A percentile compares a stretch with the other conserved stretches of the same genome.
Evolutionary conservation across 108 stramenopile species (phyloP).

Genomic region (Fragilaria crotonensis): DNA sequence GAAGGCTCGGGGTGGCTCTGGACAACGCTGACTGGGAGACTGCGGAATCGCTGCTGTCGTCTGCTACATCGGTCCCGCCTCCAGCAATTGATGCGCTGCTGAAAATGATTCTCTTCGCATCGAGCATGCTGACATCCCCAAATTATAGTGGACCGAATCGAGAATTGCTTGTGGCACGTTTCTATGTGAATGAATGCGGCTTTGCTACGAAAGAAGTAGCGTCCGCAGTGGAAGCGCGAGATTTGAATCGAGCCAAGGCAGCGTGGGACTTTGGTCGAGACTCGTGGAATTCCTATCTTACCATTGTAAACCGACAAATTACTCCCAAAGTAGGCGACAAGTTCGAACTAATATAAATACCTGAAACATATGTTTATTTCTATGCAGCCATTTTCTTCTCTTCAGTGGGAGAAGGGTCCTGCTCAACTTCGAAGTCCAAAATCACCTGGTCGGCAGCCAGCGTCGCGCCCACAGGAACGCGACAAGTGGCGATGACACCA

Average conservation of each 20-base stretch:
- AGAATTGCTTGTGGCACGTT: constrained; percentile 57
- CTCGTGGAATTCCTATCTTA: constrained; percentile 63
- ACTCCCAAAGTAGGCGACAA: constrained; percentile 62
- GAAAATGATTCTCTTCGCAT: constrained; percentile 62
- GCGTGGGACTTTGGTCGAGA: constrained; percentile 71
- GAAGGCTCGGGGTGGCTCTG: constrained; percentile 30
- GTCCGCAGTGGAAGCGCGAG: constrained; percentile 30
- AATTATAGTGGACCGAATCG: constrained; percentile 41
- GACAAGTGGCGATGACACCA: constrained; percentile 54
- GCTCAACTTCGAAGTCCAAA: constrained; percentile 38
- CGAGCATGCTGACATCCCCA: constrained; percentile 48
- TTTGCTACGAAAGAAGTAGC: constrained; percentile 39
- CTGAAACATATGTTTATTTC: not conserved
- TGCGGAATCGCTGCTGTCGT: not conserved
- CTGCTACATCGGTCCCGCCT: constrained; percentile 32
- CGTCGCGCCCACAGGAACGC: constrained; percentile 50
- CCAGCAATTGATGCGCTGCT: constrained; percentile 50
- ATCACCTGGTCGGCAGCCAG: constrained; percentile 65
- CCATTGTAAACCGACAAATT: constrained; percentile 54
- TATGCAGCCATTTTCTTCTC: constrained; percentile 1
- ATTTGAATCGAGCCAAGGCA: constrained; percentile 26
- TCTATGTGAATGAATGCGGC: constrained; percentile 54
- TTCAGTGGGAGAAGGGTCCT: not conserved
- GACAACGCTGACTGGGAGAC: constrained; percentile 6
- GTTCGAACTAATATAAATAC: constrained; percentile 33